Conservation (phyloP, 164 flowering plant species). For the Magnolia changhungtana region DNA sequence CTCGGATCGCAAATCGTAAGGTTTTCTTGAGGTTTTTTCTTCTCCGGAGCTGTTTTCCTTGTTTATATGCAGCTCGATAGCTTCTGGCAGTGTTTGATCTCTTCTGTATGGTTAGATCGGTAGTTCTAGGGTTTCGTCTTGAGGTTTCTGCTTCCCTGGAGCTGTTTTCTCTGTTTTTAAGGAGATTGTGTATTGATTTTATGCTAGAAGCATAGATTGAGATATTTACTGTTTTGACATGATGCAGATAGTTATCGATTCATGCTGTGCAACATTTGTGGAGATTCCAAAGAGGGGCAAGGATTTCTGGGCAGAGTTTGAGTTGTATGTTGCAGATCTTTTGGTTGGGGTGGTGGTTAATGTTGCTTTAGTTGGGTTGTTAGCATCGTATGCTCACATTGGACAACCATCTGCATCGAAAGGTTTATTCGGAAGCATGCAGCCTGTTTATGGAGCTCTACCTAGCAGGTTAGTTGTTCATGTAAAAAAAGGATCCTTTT, state of each 20-base stretch:
- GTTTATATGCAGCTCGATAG: no score
- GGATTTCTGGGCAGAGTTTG: slow-evolving; percentile 93
- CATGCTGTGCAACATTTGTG: slow-evolving; percentile 93
- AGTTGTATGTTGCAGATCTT: slow-evolving; percentile 79
- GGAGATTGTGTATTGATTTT: no score
- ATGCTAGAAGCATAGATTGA: no score
- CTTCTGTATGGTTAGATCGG: no score
- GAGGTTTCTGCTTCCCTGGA: no score
- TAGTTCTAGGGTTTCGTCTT: no score
- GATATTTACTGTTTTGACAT: background rate
- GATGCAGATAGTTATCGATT: slow-evolving; percentile 79
- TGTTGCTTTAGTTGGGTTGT: slow-evolving; percentile 79
- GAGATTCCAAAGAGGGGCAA: slow-evolving; percentile 89
- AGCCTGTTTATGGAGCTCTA: slow-evolving; percentile 56
- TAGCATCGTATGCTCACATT: slow-evolving; percentile 84
- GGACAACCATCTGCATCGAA: slow-evolving; percentile 57
- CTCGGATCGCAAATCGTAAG: no score
- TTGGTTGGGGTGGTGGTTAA: slow-evolving; percentile 77
- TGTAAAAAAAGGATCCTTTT: background rate
- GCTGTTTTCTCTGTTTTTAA: no score
- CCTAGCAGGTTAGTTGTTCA: slow-evolving; percentile 65
- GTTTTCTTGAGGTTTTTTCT: no score
- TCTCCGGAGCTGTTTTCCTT: no score
- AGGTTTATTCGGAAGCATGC: slow-evolving; percentile 59
- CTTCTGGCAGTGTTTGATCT: no score